Evolutionary conservation across 345 rosid species (phyloP).

Genomic region (Melastoma malabathricum): DNA sequence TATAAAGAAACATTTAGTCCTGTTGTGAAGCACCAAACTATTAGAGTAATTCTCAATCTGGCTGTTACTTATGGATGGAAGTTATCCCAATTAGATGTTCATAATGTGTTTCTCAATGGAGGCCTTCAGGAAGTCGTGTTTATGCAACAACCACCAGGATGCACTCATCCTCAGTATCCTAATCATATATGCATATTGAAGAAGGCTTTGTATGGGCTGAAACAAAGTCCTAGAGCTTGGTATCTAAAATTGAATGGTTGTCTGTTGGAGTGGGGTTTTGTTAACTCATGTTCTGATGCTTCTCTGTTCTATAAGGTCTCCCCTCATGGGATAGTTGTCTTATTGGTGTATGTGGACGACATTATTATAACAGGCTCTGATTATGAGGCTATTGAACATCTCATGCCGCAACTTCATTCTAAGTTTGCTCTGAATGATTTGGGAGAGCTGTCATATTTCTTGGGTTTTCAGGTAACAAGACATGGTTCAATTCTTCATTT

Average conservation of each 20-base stretch:
- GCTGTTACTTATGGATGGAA: neutral
- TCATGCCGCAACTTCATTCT: neutral
- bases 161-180: no score
- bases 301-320: slow-evolving; percentile 1
- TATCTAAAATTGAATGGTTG: neutral
- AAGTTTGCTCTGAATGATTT: slow-evolving; percentile 2
- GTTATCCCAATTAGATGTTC: neutral
- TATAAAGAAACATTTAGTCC: neutral
- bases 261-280: neutral
- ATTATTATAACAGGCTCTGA: neutral
- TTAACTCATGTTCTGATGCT: neutral
- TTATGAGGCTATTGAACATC: accelerated
- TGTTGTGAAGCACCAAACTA: neutral
- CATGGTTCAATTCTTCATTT: neutral
- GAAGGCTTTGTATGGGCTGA: neutral
- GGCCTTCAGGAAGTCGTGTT: no score
- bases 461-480: neutral
- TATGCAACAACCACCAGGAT: no score
- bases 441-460: neutral
- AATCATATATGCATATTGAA: no score
- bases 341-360: slow-evolving; percentile 5
- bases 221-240: slow-evolving; percentile 6
- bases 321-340: neutral
- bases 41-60: neutral
- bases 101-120: no score